phyloP scores from a whole-genome alignment of 2,329 filamentous ascomycete genomes.

The Aspergillus fijiensis region DNA sequence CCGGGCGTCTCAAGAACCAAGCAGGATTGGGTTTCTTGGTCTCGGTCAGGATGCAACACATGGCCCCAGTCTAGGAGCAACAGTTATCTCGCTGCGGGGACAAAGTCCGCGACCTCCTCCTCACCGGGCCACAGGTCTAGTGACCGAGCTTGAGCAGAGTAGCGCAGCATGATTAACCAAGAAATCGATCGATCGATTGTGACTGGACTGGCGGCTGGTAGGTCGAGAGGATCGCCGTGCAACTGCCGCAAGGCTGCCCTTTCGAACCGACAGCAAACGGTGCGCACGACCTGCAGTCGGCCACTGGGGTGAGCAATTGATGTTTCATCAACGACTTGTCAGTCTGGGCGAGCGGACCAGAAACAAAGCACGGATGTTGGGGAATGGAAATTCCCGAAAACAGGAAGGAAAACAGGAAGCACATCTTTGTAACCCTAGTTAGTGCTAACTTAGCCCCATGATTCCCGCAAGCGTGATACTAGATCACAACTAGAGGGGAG shows the following conservation, averaged over 20 bases:
- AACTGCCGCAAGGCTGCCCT: constrained; percentile 6
- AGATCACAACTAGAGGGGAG: neutral
- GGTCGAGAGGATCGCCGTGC: neutral
- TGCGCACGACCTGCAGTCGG: neutral
- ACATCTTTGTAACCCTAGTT: neutral
- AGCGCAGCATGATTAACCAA: neutral
- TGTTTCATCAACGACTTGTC: neutral
- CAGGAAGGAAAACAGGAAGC: neutral
- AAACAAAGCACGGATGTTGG: neutral
- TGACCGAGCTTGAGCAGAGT: neutral
- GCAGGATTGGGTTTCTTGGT: neutral
- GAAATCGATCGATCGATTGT: neutral
- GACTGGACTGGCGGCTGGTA: neutral
- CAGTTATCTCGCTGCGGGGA: neutral
- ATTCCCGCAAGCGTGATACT: neutral
- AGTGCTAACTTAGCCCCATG: neutral
- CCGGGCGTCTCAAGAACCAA: neutral
- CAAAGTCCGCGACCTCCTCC: neutral
- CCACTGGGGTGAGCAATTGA: neutral
- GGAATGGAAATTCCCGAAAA: neutral
- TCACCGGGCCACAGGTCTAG: neutral
- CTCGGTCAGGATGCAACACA: neutral
- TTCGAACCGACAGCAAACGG: neutral
- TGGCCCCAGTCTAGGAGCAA: neutral
- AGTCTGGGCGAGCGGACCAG: neutral